Evolutionary conservation across 192 early-diverging fungal genomes (phyloP), one percentile per base, ranked within the genome.

Genomic region (Coemansia sp.): DNA sequence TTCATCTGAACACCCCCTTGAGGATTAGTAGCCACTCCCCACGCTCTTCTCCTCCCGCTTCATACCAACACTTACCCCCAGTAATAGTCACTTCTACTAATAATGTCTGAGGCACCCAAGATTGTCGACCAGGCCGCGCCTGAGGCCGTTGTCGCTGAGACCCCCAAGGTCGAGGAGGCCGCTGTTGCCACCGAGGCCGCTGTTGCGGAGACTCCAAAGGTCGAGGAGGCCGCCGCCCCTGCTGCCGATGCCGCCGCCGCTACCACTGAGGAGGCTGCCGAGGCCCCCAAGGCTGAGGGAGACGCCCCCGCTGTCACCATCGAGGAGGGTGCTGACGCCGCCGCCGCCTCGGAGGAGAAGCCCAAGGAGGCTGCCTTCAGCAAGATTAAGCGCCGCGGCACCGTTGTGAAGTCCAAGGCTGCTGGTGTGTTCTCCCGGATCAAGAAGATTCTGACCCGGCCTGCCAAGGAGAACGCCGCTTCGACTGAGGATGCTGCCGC

Each of bases 361-460:
- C 56, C 63, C 19, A 63, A 69, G 68, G 64, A 62, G 51, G 55
- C 62, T 56, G 59, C 67, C 50, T 40, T 69, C 39, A 77, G 59
- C 70, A 76, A 77, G 74, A 64, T 82, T 48, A 82, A 82, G 80
- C 80, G 80, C 62, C 70, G 75, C 75, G 68, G 66, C 46, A 82
- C 80, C 29, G 68, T 80, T 31, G 69, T 80, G 22, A 69, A 61
- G 71, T 69, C 53, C 74, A 82, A 76, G 74, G 75, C 73, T 32
- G 72, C 74, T 20, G 74, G 74, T 53, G 65, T 82, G 17, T 62
- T 82, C 70, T 77, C 74, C 50, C 58, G 68, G 65, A 68, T 82
- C 67, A 82, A 71, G 71, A 70, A 70, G 65, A 51, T 74, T 50
- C 71, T 82, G 32, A 58, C 80, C 29, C 73, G 65, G 61, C 62